phyloP scores from a whole-genome alignment of 352 stramenopile genomes.

The Pythium diclinum region DNA sequence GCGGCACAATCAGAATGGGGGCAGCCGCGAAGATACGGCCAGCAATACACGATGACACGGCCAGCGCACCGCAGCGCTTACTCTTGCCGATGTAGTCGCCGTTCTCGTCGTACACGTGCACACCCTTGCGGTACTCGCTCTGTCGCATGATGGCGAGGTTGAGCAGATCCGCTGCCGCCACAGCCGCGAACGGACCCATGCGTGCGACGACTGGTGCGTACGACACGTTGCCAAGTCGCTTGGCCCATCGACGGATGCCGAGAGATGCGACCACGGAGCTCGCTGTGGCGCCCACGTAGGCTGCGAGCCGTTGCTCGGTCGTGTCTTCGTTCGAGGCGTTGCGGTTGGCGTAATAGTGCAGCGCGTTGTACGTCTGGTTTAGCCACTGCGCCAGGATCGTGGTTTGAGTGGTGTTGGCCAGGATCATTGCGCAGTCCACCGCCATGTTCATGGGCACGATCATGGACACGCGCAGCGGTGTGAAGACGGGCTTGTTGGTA shows the following conservation, averaged over 20 bases:
- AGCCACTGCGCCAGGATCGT: conserved; percentile 83
- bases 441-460: conserved; percentile 86
- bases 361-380: conserved; percentile 89
- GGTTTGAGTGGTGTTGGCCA: conserved; percentile 58
- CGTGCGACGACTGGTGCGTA: conserved; percentile 55
- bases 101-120: conserved; percentile 81
- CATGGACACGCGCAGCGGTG: conserved; percentile 77
- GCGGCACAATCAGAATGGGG: conserved; percentile 76
- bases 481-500: conserved; percentile 59
- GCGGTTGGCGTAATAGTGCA: conserved; percentile 89
- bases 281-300: conserved; percentile 71
- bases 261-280: conserved; percentile 76
- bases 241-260: conserved; percentile 55
- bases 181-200: conserved; percentile 74
- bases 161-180: conserved; percentile 79
- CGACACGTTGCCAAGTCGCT: conserved; percentile 39
- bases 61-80: conserved; percentile 63
- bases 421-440: conserved; percentile 80
- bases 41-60: conserved; percentile 69
- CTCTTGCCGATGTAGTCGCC: conserved; percentile 77
- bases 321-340: conserved; percentile 85
- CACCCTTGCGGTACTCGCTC: conserved; percentile 77
- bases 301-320: conserved; percentile 53
- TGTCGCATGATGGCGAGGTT: conserved; percentile 86
- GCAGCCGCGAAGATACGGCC: conserved; percentile 78